These are phyloP conservation scores for Pestalotiopsis sp. DNA, from an alignment of 2,329 filamentous ascomycete genomes.

Conservation along the genomic window DNA sequence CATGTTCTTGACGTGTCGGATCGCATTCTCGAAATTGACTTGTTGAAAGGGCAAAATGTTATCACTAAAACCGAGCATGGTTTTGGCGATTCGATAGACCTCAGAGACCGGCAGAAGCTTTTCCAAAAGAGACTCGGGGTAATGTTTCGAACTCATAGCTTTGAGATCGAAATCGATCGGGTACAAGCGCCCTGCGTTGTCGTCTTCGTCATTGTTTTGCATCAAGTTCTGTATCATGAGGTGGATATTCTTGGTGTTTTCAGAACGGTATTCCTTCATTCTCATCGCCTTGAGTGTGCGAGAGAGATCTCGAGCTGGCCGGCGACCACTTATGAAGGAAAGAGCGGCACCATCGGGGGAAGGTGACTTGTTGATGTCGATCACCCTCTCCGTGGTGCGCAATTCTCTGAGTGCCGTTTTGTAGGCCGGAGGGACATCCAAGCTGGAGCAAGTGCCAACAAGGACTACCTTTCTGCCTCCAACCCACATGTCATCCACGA, in stretches of 20 bases:
- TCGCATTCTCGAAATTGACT: constrained; percentile 21
- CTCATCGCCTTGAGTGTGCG: neutral
- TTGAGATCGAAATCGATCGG: constrained; percentile 9
- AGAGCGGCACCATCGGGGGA: neutral
- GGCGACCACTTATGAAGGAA: too few relatives aligned
- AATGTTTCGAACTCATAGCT: constrained; percentile 4
- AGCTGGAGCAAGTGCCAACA: constrained; percentile 74
- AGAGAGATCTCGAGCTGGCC: neutral
- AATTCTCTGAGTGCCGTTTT: constrained; percentile 41
- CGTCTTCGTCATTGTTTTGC: neutral
- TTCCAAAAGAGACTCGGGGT: constrained; percentile 18
- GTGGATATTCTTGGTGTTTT: constrained; percentile 33
- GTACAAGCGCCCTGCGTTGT: neutral
- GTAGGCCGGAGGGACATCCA: constrained; percentile 50
- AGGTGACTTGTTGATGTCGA: neutral
- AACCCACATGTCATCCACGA: constrained; percentile 73
- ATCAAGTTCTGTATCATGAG: constrained; percentile 21
- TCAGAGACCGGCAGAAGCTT: constrained; percentile 27
- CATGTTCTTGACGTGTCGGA: constrained; percentile 19
- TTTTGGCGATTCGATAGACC: constrained; percentile 31
- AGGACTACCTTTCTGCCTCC: constrained; percentile 75
- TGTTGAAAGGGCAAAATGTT: constrained; percentile 20
- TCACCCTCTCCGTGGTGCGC: constrained; percentile 39
- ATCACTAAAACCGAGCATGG: constrained; percentile 27
- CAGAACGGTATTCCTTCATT: constrained; percentile 22